Conservation (phyloP, 2,329 filamentous ascomycete genomes). For the Neocucurbitaria cava region DNA sequence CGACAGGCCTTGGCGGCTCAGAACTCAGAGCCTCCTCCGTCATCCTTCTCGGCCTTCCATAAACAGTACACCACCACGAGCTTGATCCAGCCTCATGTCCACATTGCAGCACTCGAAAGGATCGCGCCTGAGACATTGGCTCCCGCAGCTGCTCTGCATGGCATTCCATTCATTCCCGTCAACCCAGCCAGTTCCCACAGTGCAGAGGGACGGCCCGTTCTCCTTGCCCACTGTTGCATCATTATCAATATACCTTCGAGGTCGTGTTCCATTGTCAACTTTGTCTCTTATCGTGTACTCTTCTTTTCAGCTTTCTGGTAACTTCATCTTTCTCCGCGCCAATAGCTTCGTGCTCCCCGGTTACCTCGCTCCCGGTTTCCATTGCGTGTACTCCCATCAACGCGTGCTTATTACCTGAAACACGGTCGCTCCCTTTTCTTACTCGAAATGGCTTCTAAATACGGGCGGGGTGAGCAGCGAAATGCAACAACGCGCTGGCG, state of each 20-base stretch:
- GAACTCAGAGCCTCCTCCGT: conserved; percentile 18
- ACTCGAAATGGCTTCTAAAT: conserved; percentile 18
- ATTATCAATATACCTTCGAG: not conserved
- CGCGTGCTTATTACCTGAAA: not conserved
- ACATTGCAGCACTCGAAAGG: not conserved
- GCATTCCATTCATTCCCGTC: not conserved
- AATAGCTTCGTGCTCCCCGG: not conserved
- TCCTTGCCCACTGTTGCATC: not conserved
- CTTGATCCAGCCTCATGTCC: conserved; percentile 3
- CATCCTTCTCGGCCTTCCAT: not conserved
- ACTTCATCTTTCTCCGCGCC: not conserved
- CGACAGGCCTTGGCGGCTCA: conserved; percentile 14
- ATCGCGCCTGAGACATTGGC: not conserved
- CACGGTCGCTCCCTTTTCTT: conserved; percentile 14
- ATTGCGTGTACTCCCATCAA: not conserved
- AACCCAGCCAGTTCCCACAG: not conserved
- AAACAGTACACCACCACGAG: not conserved
- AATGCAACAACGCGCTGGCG: conserved; percentile 23
- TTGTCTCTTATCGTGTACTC: conserved; percentile 2
- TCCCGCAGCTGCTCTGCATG: not conserved
- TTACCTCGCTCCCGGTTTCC: not conserved
- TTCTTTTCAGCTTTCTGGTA: not conserved
- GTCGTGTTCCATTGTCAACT: not conserved
- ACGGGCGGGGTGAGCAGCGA: conserved; percentile 11
- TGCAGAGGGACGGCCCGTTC: not conserved